These are phyloP conservation scores for Gryganskiella cystojenkinii DNA, from an alignment of 192 early-diverging fungal genomes.

Conservation along the genomic window DNA sequence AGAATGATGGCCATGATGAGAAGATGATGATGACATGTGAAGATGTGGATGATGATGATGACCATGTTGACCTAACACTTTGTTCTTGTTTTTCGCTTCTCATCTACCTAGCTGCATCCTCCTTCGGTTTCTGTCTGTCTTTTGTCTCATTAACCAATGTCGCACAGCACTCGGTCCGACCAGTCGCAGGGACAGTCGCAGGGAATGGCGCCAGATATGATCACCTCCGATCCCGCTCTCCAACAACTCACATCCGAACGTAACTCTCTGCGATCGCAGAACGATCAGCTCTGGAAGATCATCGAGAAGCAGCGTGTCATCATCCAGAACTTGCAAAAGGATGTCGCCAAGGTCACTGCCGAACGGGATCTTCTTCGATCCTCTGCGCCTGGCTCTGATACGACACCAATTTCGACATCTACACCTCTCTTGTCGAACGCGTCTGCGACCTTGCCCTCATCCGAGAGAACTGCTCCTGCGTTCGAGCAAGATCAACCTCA, in stretches of 20 bases:
- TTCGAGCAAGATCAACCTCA: neutral
- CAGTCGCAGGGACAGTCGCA: slow-evolving; percentile 12
- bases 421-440: neutral
- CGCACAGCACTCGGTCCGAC: slow-evolving; percentile 33
- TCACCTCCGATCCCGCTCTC: slow-evolving; percentile 14
- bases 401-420: neutral
- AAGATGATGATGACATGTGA: too few relatives aligned
- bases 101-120: neutral
- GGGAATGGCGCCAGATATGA: slow-evolving; percentile 19
- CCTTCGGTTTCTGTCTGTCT: neutral
- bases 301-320: slow-evolving; percentile 90
- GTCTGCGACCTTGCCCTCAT: slow-evolving; percentile 2
- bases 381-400: slow-evolving; percentile 1
- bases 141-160: slow-evolving; percentile 8
- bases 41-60: too few relatives aligned
- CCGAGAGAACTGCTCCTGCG: neutral
- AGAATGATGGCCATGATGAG: too few relatives aligned
- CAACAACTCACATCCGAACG: slow-evolving; percentile 66
- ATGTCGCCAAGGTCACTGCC: slow-evolving; percentile 48
- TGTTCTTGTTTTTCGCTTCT: neutral
- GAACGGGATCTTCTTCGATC: slow-evolving; percentile 43
- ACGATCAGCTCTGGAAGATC: slow-evolving; percentile 90
- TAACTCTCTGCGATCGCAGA: slow-evolving; percentile 79
- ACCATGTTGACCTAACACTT: too few relatives aligned
- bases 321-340: slow-evolving; percentile 87